Conservation (phyloP, 768 basidiomycete species). For the Chalciporus chontae region DNA sequence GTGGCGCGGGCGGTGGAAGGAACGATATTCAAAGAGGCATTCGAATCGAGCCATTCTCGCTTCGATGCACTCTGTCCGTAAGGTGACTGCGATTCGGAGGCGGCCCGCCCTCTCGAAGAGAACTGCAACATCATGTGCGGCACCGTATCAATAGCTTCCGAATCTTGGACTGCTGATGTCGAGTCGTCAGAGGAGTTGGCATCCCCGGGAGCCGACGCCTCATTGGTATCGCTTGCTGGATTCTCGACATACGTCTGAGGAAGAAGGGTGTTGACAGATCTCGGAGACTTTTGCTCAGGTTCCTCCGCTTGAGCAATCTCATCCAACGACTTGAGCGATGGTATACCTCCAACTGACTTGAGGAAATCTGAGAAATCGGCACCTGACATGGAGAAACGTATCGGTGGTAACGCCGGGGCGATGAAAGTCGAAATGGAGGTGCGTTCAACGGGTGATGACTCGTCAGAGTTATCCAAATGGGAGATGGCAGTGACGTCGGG, state of each 20-base stretch:
- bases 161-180: not conserved
- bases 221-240: not conserved
- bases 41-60: slow-evolving; percentile 27
- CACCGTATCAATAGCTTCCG: slow-evolving; percentile 13
- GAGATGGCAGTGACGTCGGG: slow-evolving; percentile 15
- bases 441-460: slow-evolving; percentile 63
- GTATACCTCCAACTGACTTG: slow-evolving; percentile 51
- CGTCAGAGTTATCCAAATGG: slow-evolving; percentile 43
- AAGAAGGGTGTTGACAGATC: slow-evolving; percentile 16
- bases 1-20: slow-evolving; percentile 37
- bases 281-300: slow-evolving; percentile 14
- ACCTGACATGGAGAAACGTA: slow-evolving; percentile 84
- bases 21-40: slow-evolving; percentile 17
- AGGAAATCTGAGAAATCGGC: slow-evolving; percentile 79
- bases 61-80: slow-evolving; percentile 4
- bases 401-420: slow-evolving; percentile 84
- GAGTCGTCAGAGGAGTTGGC: slow-evolving; percentile 1
- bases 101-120: slow-evolving; percentile 21
- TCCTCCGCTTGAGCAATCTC: slow-evolving; percentile 45
- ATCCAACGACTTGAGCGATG: slow-evolving; percentile 45
- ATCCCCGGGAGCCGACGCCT: not conserved
- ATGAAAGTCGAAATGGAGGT: slow-evolving; percentile 75
- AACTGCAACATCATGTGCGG: slow-evolving; percentile 12
- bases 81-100: slow-evolving; percentile 32
- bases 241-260: slow-evolving; percentile 7